phyloP scores from a whole-genome alignment of 129 eudicot genomes.

The Pseudognaphalium luteoalbum region DNA sequence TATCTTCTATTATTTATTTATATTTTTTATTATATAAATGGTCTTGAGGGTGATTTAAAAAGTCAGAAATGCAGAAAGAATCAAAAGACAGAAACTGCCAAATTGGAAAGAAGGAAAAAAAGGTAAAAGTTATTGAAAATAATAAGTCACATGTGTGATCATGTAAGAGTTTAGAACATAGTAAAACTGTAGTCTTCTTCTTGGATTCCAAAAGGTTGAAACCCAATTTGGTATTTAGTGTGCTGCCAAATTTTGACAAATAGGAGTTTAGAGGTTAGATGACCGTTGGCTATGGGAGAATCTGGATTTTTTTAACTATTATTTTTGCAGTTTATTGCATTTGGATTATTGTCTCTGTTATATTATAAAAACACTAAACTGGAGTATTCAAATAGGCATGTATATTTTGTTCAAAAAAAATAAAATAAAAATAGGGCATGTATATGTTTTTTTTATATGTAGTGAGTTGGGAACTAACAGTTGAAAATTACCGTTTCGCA shows the following conservation, averaged over 20 bases:
- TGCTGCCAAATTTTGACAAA: background rate
- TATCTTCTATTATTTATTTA: background rate
- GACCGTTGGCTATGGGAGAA: background rate
- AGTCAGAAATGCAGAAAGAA: slow-evolving; percentile 20
- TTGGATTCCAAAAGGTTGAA: background rate
- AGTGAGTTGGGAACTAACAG: background rate
- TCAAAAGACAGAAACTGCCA: slow-evolving; percentile 21
- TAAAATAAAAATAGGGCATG: no score
- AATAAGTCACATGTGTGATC: slow-evolving; percentile 15
- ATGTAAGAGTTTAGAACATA: slow-evolving; percentile 11
- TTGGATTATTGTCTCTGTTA: background rate
- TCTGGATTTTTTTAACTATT: background rate
- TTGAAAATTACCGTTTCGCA: background rate
- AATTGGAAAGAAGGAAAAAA: slow-evolving; percentile 9
- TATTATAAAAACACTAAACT: background rate
- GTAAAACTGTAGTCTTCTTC: no score
- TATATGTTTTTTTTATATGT: no score
- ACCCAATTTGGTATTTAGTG: background rate
- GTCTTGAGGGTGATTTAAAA: background rate
- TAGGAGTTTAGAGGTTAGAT: background rate
- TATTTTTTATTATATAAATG: background rate
- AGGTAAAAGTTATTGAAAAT: slow-evolving; percentile 11
- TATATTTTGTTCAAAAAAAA: no score
- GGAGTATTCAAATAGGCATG: no score
- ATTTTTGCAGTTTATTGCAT: no score